phyloP scores from a whole-genome alignment of 2,329 filamentous ascomycete genomes.

The Iodosphaeria phyllophila region DNA sequence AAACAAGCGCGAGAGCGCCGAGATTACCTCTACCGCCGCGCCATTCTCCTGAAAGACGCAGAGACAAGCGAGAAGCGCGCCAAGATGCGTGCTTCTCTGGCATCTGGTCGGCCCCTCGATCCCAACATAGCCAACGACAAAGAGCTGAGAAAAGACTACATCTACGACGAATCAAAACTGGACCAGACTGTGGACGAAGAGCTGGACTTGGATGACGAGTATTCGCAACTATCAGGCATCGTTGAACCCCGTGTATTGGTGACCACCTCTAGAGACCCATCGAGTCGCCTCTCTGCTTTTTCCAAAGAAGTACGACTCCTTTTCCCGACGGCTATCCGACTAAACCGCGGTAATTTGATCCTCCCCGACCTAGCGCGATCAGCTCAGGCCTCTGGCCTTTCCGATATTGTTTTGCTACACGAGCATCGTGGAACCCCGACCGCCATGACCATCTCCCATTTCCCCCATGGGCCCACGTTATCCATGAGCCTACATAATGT shows the following conservation, averaged over 20 bases:
- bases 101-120: constrained; percentile 73
- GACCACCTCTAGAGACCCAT: constrained; percentile 79
- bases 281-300: constrained; percentile 69
- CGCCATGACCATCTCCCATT: constrained; percentile 61
- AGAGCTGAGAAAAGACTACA: constrained; percentile 66
- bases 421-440: constrained; percentile 89
- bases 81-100: constrained; percentile 69
- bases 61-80: constrained; percentile 85
- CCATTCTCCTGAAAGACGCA: constrained; percentile 72
- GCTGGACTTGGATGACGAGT: constrained; percentile 73
- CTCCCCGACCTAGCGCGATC: constrained; percentile 42
- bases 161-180: constrained; percentile 72
- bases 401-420: constrained; percentile 73
- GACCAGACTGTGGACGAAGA: constrained; percentile 50
- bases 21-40: constrained; percentile 82
- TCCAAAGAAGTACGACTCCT: constrained; percentile 76
- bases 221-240: constrained; percentile 75
- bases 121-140: constrained; percentile 75
- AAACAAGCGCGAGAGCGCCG: constrained; percentile 62
- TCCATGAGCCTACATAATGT: constrained; percentile 88
- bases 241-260: constrained; percentile 78
- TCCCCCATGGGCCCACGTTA: constrained; percentile 63
- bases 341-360: constrained; percentile 85
- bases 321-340: constrained; percentile 64
- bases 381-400: constrained; percentile 62